Conservation (phyloP, 2,329 filamentous ascomycete species). For the Pestalotiopsis sp. region DNA sequence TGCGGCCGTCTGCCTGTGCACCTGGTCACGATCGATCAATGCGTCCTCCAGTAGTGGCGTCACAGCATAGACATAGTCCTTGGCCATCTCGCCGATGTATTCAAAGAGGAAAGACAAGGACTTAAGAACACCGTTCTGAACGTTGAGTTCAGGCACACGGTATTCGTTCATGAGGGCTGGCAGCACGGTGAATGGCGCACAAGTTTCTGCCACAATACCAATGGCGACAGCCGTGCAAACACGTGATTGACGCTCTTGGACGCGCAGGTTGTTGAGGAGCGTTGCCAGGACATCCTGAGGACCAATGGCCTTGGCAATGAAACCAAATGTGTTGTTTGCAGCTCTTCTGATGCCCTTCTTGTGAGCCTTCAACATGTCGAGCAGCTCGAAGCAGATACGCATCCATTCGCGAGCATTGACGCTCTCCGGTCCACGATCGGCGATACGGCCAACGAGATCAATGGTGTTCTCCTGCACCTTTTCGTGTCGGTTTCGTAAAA, state of each 20-base stretch:
- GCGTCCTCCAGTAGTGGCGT: slow-evolving; percentile 95
- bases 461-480: slow-evolving; percentile 99
- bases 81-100: slow-evolving; percentile 99
- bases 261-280: slow-evolving; percentile 91
- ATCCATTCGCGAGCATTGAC: slow-evolving; percentile 99
- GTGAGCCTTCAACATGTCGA: slow-evolving; percentile 99
- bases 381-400: slow-evolving; percentile 97
- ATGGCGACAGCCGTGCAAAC: slow-evolving; percentile 99
- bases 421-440: slow-evolving; percentile 92
- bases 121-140: slow-evolving; percentile 98
- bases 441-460: slow-evolving; percentile 95
- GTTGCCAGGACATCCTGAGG: slow-evolving; percentile 96
- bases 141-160: slow-evolving; percentile 95
- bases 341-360: slow-evolving; percentile 98
- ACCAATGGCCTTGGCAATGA: slow-evolving; percentile 98
- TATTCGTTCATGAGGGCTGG: slow-evolving; percentile 99
- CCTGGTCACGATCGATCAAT: slow-evolving; percentile 95
- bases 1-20: slow-evolving; percentile 94
- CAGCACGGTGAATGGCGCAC: slow-evolving; percentile 97
- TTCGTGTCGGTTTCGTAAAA: slow-evolving; percentile 95
- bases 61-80: slow-evolving; percentile 98
- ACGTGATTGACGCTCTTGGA: slow-evolving; percentile 96
- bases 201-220: slow-evolving; percentile 97
- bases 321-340: slow-evolving; percentile 99
- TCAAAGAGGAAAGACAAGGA: slow-evolving; percentile 96